Percentiles rank a stretch among this genome's conserved stretches.
These are phyloP conservation scores for Seminavis robusta DNA, from an alignment of 108 stramenopile species.

Conservation along the genomic window DNA sequence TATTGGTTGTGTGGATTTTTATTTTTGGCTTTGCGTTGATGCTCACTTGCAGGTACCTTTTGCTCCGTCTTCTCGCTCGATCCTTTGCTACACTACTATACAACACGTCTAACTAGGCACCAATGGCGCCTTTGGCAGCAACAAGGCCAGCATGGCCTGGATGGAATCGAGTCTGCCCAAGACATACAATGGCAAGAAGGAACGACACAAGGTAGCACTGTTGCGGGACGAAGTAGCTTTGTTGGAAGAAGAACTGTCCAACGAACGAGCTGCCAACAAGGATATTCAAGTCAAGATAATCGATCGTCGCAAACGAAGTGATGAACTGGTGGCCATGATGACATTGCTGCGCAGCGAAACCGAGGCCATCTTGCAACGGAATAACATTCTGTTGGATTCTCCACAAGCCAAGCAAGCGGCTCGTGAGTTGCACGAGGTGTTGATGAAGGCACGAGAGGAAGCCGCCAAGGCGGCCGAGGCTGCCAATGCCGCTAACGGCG, in stretches of 20 bases:
- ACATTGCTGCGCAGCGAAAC: constrained; percentile 80
- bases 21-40: too few species aligned
- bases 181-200: background rate
- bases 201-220: background rate
- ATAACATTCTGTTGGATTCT: constrained; percentile 74
- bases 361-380: constrained; percentile 78
- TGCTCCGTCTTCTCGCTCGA: too few species aligned
- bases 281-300: constrained; percentile 59
- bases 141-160: background rate
- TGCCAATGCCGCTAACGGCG: constrained; percentile 9
- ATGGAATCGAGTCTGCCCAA: background rate
- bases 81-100: too few species aligned
- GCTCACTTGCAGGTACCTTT: too few species aligned
- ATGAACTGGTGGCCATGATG: constrained; percentile 81
- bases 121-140: too few species aligned
- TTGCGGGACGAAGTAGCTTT: background rate
- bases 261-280: constrained; percentile 49
- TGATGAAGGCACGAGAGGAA: background rate
- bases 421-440: constrained; percentile 30
- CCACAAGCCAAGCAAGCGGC: constrained; percentile 59
- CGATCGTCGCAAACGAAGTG: constrained; percentile 38
- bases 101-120: too few species aligned
- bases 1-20: too few species aligned
- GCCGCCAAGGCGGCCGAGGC: constrained; percentile 2
- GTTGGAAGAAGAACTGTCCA: constrained; percentile 51